Evolutionary conservation across 768 basidiomycete species (phyloP).

Genomic region (Tulasnella sp.): DNA sequence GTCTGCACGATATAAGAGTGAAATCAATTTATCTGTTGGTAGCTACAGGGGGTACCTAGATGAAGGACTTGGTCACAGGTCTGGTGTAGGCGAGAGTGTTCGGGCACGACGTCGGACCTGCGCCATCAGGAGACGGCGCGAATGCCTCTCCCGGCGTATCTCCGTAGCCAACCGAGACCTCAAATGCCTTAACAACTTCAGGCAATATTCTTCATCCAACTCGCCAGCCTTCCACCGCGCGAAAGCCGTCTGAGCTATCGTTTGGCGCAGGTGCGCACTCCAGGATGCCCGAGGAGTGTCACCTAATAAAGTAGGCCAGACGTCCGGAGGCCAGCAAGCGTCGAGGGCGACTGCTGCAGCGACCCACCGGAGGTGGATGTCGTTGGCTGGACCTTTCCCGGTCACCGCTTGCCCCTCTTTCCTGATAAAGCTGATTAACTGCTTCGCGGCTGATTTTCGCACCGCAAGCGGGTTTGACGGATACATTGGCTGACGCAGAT

Average conservation of each 20-base stretch:
- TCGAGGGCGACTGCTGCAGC: not conserved
- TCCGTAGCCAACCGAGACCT: not conserved
- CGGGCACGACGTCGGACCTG: not conserved
- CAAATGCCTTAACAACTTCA: not conserved
- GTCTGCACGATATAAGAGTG: not conserved
- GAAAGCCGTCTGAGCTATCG: not conserved
- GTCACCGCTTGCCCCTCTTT: not conserved
- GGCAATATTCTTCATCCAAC: not conserved
- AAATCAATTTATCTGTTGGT: not conserved
- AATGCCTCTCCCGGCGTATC: not conserved
- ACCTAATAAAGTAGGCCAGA: not conserved
- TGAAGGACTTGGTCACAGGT: not conserved
- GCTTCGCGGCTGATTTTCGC: not conserved
- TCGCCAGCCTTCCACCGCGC: not conserved
- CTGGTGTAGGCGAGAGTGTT: not conserved
- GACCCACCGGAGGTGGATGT: not conserved
- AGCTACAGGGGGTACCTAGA: not conserved
- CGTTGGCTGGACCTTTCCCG: not conserved
- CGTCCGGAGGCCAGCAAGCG: not conserved
- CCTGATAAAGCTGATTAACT: not conserved
- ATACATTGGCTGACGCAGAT: not conserved
- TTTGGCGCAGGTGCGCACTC: not conserved
- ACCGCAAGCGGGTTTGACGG: not conserved
- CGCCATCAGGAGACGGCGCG: too few relatives aligned
- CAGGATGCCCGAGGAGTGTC: not conserved